Evolutionary conservation across 2,329 filamentous ascomycete genomes (phyloP), one percentile per base, ranked within the genome.

Genomic region (Beauveria asiatica): DNA sequence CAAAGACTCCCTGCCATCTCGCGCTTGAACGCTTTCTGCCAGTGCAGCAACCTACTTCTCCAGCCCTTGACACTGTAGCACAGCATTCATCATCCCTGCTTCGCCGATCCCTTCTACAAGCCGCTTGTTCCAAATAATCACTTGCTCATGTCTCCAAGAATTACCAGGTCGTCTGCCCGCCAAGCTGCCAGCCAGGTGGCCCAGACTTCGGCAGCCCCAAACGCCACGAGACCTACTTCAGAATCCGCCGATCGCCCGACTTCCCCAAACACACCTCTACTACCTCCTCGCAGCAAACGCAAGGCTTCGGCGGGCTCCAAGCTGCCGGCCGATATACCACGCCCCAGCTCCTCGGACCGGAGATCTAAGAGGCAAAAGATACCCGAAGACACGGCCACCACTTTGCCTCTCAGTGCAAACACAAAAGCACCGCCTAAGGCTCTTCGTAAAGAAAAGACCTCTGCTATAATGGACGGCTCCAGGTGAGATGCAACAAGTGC

Each of bases 91-190:
- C 25, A 37, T 13, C 39, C 48, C 37, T 52, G 44, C 45, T 21
- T 30, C 23, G 19, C 27, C 27, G 42, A 16, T 6, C 8, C 1
- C 3, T 59, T 64, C 60, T 63, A 42, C 63, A 61, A 62, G 58
- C 61, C 62, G 64, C 13, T 1, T 7, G 10, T 48, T 4, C 8
- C n/a, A 48, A 64, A 63, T 17, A 68, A 61, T 66, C 65, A 70
- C 72, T 74, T 73, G 87, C 90, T 93, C 86, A 97, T 96, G 92
- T 90, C 90, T 85, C 80, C 86, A 84, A 97, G 92, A 90, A 87
- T 94, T 71, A 97, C 93, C 82, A 91, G 93, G 81, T 94, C 92
- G 71, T 88, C 92, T 76, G 89, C 92, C 80, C 92, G 92, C 81
- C 87, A 90, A 84, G 90, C 90, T 79, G 88, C 90, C 73, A 84